Percentiles rank a stretch among this genome's conserved stretches.
Evolutionary conservation across 1,284 basidiomycete genomes (phyloP).

Genomic region (Rhizoctonia solani): DNA sequence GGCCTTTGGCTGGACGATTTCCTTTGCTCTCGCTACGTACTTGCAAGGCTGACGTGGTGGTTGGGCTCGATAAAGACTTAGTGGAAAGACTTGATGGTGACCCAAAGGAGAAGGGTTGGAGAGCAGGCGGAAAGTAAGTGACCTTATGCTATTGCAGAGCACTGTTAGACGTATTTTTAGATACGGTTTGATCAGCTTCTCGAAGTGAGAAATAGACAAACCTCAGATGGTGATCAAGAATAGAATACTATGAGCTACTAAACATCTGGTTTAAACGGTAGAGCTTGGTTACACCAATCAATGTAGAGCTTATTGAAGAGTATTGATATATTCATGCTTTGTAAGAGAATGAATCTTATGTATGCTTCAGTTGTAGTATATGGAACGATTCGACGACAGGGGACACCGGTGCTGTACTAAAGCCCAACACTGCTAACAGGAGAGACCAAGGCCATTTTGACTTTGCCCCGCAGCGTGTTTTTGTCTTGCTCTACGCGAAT

Average conservation of each 20-base stretch:
- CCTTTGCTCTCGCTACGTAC: conserved; percentile 86
- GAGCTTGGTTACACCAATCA: too few relatives aligned
- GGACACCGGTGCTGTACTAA: too few relatives aligned
- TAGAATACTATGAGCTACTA: not conserved
- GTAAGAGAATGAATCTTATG: too few relatives aligned
- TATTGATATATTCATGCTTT: too few relatives aligned
- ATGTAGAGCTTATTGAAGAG: too few relatives aligned
- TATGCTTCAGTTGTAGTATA: too few relatives aligned
- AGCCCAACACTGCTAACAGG: conserved; percentile 57
- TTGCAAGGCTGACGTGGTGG: conserved; percentile 95
- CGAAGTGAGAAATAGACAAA: not conserved
- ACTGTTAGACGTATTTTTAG: not conserved
- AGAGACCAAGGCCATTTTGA: conserved; percentile 83
- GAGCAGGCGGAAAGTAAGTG: conserved; percentile 37
- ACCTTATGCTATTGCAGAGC: not conserved
- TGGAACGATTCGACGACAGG: too few relatives aligned
- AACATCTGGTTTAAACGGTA: too few relatives aligned
- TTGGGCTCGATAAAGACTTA: conserved; percentile 69
- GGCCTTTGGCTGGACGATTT: conserved; percentile 78
- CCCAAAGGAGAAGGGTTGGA: conserved; percentile 43
- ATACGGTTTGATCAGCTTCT: conserved; percentile 34
- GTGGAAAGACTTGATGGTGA: conserved; percentile 68
- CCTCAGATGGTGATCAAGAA: not conserved
- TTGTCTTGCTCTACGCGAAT: conserved; percentile 94
- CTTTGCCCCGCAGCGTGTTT: conserved; percentile 91